phyloP scores from a whole-genome alignment of 257 asterid species.

The Leonotis leonurus region DNA sequence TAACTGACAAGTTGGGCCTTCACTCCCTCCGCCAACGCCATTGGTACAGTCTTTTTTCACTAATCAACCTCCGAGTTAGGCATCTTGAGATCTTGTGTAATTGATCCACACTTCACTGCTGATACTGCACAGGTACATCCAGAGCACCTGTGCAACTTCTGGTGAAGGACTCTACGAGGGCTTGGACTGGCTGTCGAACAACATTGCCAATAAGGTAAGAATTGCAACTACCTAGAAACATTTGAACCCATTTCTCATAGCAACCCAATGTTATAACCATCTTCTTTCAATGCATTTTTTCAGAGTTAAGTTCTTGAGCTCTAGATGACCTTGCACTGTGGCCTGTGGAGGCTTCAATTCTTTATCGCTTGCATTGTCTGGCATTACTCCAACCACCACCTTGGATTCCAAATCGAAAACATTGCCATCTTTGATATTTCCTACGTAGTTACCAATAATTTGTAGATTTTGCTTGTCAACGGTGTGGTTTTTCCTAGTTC shows the following conservation, averaged over 20 bases:
- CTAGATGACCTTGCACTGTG: neutral
- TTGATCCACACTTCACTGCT: neutral
- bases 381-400: neutral
- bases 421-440: neutral
- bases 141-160: conserved; percentile 45
- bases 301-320: conserved; percentile 20
- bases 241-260: neutral
- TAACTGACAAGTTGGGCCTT: conserved; percentile 62
- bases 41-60: conserved; percentile 24
- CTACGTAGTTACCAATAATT: conserved; percentile 18
- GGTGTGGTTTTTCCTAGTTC: neutral
- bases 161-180: conserved; percentile 47
- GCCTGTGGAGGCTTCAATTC: conserved; percentile 5
- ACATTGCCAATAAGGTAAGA: conserved; percentile 38
- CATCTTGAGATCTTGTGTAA: neutral
- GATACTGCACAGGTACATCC: conserved; percentile 35
- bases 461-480: conserved; percentile 15
- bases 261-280: neutral
- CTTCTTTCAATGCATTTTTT: conserved; percentile 1
- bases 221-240: neutral
- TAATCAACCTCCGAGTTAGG: neutral
- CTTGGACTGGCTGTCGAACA: conserved; percentile 44
- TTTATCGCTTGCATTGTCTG: conserved; percentile 8
- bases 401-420: conserved; percentile 3
- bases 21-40: conserved; percentile 61